A percentile compares a stretch with the other conserved stretches of the same genome.
phyloP scores from a whole-genome alignment of 129 eudicot genomes.

The Lactuca sativa region DNA sequence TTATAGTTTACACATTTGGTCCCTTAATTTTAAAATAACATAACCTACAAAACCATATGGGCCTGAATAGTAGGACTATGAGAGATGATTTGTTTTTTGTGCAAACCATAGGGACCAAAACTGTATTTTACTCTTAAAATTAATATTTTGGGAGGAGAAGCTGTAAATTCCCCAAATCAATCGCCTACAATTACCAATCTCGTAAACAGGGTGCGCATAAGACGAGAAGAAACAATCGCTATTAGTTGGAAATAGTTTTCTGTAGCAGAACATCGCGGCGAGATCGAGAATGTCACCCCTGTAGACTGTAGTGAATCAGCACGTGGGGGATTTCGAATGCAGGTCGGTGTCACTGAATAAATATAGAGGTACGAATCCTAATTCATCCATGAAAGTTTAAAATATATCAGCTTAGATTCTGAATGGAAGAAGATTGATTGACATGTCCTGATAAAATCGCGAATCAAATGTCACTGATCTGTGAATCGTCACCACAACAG shows the following conservation, averaged over 20 bases:
- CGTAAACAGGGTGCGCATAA: no score
- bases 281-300: not conserved
- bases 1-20: no score
- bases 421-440: not conserved
- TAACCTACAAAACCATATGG: no score
- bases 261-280: not conserved
- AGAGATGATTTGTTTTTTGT: no score
- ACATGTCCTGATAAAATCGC: not conserved
- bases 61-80: no score
- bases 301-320: not conserved
- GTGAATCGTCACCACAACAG: conserved; percentile 1
- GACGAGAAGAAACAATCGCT: no score
- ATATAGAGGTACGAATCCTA: conserved; percentile 9
- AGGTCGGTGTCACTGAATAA: not conserved
- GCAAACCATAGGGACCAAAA: no score
- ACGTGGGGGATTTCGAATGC: not conserved
- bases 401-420: not conserved
- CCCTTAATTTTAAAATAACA: no score
- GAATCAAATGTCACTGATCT: not conserved
- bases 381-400: not conserved
- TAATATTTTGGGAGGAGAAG: not conserved
- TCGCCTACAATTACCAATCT: no score
- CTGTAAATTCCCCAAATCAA: not conserved
- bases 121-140: no score
- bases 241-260: not conserved